A percentile compares a stretch with the other conserved stretches of the same genome.
These are phyloP conservation scores for Cupressus sempervirens DNA, from an alignment of 75 land plant genomes.

Conservation along the genomic window DNA sequence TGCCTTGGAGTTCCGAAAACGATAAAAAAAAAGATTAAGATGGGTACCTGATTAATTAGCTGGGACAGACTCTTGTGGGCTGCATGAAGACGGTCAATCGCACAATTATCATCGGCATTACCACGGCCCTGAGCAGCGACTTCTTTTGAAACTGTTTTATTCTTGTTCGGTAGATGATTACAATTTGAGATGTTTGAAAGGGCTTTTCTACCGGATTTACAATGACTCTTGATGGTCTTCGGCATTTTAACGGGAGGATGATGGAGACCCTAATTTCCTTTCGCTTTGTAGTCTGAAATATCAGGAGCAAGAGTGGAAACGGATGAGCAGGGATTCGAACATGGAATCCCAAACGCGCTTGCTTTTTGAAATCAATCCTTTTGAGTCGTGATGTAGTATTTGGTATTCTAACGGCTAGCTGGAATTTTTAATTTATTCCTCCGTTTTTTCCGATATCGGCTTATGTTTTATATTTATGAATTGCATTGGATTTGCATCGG, in stretches of 20 bases:
- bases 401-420: too few relatives aligned
- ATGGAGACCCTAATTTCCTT: not conserved
- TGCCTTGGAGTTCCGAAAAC: not conserved
- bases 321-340: not conserved
- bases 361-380: not conserved
- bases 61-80: not conserved
- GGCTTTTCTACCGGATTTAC: conserved; percentile 10
- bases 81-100: conserved; percentile 4
- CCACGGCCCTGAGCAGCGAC: not conserved
- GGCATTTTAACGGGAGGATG: not conserved
- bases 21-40: not conserved
- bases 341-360: conserved; percentile 9
- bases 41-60: conserved; percentile 2
- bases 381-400: not conserved
- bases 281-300: not conserved
- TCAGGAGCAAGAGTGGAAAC: too few relatives aligned
- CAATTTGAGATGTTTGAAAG: conserved; percentile 5
- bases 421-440: too few relatives aligned
- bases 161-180: not conserved
- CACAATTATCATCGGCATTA: not conserved
- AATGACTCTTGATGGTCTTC: conserved; percentile 5
- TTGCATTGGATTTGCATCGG: too few relatives aligned
- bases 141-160: not conserved
- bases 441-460: too few relatives aligned
- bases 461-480: too few relatives aligned